Percentiles rank a stretch among this genome's conserved stretches.
These are phyloP conservation scores for Claviceps humidiphila DNA, from an alignment of 2,329 filamentous ascomycete species.

Conservation along the genomic window DNA sequence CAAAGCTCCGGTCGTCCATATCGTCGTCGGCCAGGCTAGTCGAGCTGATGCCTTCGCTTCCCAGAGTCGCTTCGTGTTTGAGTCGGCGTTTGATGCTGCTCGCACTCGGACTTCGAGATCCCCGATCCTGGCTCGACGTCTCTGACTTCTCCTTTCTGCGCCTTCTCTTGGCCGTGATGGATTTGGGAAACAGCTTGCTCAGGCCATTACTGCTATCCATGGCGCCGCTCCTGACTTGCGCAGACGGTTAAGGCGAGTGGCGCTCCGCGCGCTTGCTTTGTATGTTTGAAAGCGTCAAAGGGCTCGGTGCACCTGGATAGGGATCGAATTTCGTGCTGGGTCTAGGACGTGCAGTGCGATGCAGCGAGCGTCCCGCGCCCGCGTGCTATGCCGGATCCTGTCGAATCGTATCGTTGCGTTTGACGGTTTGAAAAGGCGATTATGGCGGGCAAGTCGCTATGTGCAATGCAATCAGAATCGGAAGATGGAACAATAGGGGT, in stretches of 20 bases:
- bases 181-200: constrained; percentile 40
- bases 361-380: too few species aligned
- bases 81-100: constrained; percentile 12
- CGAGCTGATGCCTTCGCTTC: constrained; percentile 20
- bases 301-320: too few species aligned
- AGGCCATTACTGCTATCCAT: constrained; percentile 21
- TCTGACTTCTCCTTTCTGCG: constrained; percentile 30
- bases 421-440: too few species aligned
- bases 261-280: not conserved
- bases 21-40: constrained; percentile 19
- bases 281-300: not conserved
- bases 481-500: too few species aligned
- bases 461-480: too few species aligned
- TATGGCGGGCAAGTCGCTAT: too few species aligned
- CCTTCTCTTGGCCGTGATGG: constrained; percentile 34
- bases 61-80: constrained; percentile 22
- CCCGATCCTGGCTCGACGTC: constrained; percentile 14
- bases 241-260: not conserved
- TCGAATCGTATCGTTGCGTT: too few species aligned
- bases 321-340: too few species aligned
- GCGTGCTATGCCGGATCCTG: too few species aligned
- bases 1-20: constrained; percentile 19
- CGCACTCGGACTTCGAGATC: constrained; percentile 20
- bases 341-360: too few species aligned
- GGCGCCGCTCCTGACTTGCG: not conserved